These are phyloP conservation scores for Yarrowia hollandica DNA, from an alignment of 805 yeast genomes.

Conservation along the genomic window DNA sequence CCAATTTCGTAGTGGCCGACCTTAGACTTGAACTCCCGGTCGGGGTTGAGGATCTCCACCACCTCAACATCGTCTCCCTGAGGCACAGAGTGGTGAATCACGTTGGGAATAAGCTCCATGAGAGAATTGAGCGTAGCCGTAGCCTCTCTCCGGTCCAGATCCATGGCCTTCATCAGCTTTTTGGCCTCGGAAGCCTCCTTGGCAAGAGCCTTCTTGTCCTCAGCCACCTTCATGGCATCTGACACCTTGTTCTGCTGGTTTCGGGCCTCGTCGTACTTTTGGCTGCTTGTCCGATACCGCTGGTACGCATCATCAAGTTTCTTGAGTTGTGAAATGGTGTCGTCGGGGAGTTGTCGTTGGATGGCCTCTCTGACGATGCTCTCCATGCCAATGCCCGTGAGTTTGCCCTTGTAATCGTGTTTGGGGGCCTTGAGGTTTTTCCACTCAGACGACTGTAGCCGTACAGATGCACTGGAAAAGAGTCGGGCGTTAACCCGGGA, in stretches of 20 bases:
- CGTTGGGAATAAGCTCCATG: conserved; percentile 27
- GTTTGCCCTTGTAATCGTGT: conserved; percentile 17
- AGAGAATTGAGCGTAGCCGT: not conserved
- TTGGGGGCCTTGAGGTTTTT: conserved; percentile 24
- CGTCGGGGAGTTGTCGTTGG: conserved; percentile 13
- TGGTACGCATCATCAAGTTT: not conserved
- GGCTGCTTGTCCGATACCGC: not conserved
- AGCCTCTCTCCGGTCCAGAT: not conserved
- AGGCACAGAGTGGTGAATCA: conserved; percentile 9
- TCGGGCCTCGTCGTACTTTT: conserved; percentile 8
- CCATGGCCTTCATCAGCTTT: not conserved
- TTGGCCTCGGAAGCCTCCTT: conserved; percentile 11
- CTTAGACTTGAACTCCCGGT: not conserved
- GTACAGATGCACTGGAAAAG: not conserved
- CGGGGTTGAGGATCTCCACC: conserved; percentile 23
- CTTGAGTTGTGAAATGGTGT: not conserved
- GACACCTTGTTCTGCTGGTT: not conserved
- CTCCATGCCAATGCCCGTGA: not conserved
- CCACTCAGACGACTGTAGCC: not conserved
- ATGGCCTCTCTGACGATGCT: not conserved
- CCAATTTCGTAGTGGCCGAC: conserved; percentile 66
- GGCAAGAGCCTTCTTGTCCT: conserved; percentile 8
- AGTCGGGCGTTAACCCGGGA: not conserved
- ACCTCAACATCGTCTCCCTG: conserved; percentile 18
- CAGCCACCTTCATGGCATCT: conserved; percentile 6